Evolutionary conservation across 2,329 filamentous ascomycete species (phyloP), one percentile per base, ranked within the genome.

Genomic region (Diaporthe sp.): DNA sequence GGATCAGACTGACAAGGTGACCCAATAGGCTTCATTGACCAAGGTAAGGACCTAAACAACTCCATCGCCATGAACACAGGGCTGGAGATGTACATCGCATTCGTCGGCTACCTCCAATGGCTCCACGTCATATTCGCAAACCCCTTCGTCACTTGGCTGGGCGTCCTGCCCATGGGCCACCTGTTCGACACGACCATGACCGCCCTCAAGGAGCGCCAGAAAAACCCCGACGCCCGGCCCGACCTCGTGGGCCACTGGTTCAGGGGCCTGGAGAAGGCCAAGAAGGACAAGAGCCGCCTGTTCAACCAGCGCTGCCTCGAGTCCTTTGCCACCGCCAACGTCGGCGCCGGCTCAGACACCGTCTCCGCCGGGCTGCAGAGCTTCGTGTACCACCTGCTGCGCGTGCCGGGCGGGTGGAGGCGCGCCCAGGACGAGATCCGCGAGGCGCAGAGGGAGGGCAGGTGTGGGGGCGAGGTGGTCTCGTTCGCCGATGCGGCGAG

Each of bases 21-120:
- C 13, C 37, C n/a, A 31, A 58, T 28, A 71, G 82, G 82, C 42
- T 83, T 83, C 73, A 75, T 83, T 20, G 78, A 81, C 25, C 76
- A 78, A 22, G 82, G 79, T 12, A 73, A 75, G 58, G 83, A 84
- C 74, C 78, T 85, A n/a, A 80, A 78, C 70, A 79, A 80, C 60
- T 79, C 82, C 28, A 83, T 85, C 49, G 70, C 37, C 17, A 57
- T 74, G 51, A 81, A 81, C 63, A 55, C 70, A 0, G 55, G 77
- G 9, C 71, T 80, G 15, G 77, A 73, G 20, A 63, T 75, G 17
- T 80, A 78, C 74, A 76, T 77, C 2, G 77, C 78, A 20, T 76
- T 81, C 34, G 75, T 79, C 25, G 80, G 80, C 17, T 81, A 79
- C 73, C 79, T 79, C 58, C 76, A 77, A 22, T 79, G 78, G 78